phyloP scores from a whole-genome alignment of 176 grass and related monocot species.

The Oryza officinalis region DNA sequence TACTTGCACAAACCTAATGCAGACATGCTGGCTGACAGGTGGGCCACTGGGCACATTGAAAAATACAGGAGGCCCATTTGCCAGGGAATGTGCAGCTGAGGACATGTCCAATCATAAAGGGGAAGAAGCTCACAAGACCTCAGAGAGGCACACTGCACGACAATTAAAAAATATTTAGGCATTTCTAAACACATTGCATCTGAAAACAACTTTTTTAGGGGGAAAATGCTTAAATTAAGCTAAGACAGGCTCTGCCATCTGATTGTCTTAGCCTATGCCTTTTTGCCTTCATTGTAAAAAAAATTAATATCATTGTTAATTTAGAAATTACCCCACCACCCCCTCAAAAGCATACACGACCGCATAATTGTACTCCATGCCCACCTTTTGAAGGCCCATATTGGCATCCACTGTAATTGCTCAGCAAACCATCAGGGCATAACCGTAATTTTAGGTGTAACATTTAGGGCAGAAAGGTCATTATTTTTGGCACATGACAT shows the following conservation, averaged over 20 bases:
- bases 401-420: slow-evolving; percentile 41
- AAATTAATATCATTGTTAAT: slow-evolving; percentile 4
- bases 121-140: neutral
- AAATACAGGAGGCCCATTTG: neutral
- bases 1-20: neutral
- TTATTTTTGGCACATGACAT: slow-evolving; percentile 24
- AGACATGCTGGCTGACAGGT: neutral
- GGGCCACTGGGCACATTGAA: neutral
- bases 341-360: slow-evolving; percentile 77
- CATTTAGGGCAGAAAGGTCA: neutral
- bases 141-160: neutral
- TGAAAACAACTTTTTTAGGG: slow-evolving; percentile 25
- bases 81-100: slow-evolving; percentile 9
- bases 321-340: slow-evolving; percentile 52
- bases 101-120: slow-evolving; percentile 24
- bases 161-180: slow-evolving; percentile 3
- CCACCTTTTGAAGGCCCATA: slow-evolving; percentile 47
- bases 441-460: neutral
- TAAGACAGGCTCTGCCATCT: slow-evolving; percentile 54
- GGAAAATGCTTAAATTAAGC: slow-evolving; percentile 24
- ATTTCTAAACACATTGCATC: slow-evolving; percentile 31
- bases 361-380: slow-evolving; percentile 52
- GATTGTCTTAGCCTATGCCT: slow-evolving; percentile 33
- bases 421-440: neutral
- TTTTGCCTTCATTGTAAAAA: slow-evolving; percentile 34